Base-by-base conservation (phyloP, 768 basidiomycete species). In the Clavaria fumosa region DNA sequence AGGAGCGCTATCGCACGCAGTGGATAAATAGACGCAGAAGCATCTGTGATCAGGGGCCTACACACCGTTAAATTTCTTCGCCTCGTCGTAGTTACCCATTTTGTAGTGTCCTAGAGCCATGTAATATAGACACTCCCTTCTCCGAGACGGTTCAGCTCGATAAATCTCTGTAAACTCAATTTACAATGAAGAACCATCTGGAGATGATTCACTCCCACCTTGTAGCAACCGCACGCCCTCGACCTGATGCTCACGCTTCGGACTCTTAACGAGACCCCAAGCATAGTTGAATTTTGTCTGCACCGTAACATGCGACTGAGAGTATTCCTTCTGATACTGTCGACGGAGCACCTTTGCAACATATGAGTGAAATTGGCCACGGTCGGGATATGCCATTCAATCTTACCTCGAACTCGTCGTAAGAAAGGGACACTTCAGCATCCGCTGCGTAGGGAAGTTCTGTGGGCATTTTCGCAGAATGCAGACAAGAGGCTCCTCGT, bases 271-370 rank as follows among this genome's bases (percentile, higher is more conserved):
- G 22, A 93, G 66, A 2, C 93, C 93, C 93, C 93, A 95, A 27
- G 86, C 75, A 57, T 81, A 91, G 62, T 97, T 97, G 66, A 99
- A 99, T 55, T 88, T 91, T 27, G 90, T 93, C 61, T 99, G 95
- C 5, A 79, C 71, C 7, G 86, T 88, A 41, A 95, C 70, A 56
- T 93, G 89, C 35, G 74, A 69, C 45, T 88, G 78, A 1, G 70
- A 64, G 14, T 75, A 63, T 55, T 99, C 93, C 56, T 78, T 88
- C 66, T 86, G 72, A 59, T 93, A 91, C 52, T 97, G 91, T 40
- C 69, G 50, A 41, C 78, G 65, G 30, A 96, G 63, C 3, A 96
- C 89, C 89, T 93, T 48, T 5, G 30, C 40, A 38, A 28, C 37
- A 22, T 23, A 17, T 39, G 21, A 36, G 32, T 22, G 15, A 4